Conservation (phyloP, 1,284 basidiomycete genomes). For the Kwoniella shivajii region DNA sequence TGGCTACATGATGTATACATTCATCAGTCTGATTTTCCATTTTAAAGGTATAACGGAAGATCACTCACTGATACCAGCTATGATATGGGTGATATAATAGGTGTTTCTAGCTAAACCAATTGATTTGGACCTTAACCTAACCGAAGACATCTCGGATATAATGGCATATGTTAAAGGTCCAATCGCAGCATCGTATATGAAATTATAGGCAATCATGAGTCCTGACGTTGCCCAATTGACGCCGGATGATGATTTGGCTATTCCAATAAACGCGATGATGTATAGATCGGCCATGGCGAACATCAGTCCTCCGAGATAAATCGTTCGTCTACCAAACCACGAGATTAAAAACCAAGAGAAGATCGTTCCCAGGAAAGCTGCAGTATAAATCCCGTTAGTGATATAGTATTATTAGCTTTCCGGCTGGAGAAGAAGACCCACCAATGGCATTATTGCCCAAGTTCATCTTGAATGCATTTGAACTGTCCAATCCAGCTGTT, state of each 20-base stretch:
- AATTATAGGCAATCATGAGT: too few relatives aligned
- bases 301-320: not conserved
- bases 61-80: constrained; percentile 13
- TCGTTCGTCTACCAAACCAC: not conserved
- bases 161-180: constrained; percentile 33
- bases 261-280: too few relatives aligned
- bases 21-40: too few relatives aligned
- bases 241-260: too few relatives aligned
- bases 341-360: constrained; percentile 21
- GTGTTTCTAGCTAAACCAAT: constrained; percentile 55
- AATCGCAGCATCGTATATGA: too few relatives aligned
- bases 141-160: constrained; percentile 54
- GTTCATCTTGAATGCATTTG: constrained; percentile 17
- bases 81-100: constrained; percentile 51
- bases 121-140: constrained; percentile 55
- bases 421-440: too few relatives aligned
- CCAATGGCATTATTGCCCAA: too few relatives aligned
- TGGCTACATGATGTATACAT: too few relatives aligned
- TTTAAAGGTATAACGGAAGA: too few relatives aligned
- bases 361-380: constrained; percentile 20
- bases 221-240: too few relatives aligned
- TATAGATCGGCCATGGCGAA: not conserved
- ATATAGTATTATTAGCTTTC: too few relatives aligned
- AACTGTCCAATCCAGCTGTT: constrained; percentile 6
- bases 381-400: too few relatives aligned